Percentiles rank a stretch among this genome's conserved stretches.
These are phyloP conservation scores for Plectranthus barbatus DNA, from an alignment of 257 asterid species.

Conservation along the genomic window DNA sequence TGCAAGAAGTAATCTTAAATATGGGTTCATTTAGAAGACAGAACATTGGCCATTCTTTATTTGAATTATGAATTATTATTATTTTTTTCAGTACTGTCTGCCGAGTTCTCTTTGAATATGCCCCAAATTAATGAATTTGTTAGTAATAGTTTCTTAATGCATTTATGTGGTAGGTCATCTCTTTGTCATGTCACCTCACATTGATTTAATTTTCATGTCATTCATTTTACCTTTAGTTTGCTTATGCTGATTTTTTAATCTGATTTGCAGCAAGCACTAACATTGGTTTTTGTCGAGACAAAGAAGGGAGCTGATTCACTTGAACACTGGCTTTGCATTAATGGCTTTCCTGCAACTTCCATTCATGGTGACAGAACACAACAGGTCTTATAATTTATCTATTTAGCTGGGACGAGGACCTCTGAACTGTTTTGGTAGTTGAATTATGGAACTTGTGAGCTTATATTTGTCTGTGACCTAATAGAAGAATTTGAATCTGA, in stretches of 20 bases:
- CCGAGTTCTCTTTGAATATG: background rate
- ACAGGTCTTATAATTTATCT: slow-evolving; percentile 41
- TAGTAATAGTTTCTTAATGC: background rate
- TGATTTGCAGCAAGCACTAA: slow-evolving; percentile 71
- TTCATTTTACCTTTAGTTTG: background rate
- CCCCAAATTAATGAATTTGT: no score
- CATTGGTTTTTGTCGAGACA: slow-evolving; percentile 88
- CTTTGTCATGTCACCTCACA: background rate
- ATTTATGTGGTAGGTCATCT: background rate
- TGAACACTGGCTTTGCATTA: slow-evolving; percentile 84
- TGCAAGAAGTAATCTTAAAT: background rate
- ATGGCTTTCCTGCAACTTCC: slow-evolving; percentile 82
- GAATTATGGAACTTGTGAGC: background rate
- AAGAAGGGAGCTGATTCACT: slow-evolving; percentile 95
- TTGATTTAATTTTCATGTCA: background rate
- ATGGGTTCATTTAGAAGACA: background rate
- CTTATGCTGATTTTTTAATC: background rate
- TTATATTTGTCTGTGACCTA: background rate
- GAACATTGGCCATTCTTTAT: background rate
- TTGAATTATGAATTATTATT: background rate
- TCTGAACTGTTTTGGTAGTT: background rate
- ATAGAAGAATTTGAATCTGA: background rate
- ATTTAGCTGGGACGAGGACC: background rate
- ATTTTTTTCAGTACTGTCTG: background rate
- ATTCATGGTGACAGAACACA: slow-evolving; percentile 96